Evolutionary conservation across 331 rosid species (phyloP).

Genomic region (Malus hybrid): DNA sequence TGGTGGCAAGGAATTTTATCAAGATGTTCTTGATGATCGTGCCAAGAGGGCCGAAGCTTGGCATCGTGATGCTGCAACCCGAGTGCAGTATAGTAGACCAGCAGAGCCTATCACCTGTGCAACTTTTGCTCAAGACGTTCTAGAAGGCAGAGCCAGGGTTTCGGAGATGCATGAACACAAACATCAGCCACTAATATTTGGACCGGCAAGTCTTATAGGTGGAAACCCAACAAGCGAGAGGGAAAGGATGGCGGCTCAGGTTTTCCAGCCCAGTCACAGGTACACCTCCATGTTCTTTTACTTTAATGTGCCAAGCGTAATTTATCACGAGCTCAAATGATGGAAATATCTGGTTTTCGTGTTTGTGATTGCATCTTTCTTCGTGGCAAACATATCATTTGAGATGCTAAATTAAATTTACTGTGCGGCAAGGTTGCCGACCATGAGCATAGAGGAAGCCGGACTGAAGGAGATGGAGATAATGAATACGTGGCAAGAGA

Average conservation of each 20-base stretch:
- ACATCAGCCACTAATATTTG: conserved; percentile 85
- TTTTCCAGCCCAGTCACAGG: conserved; percentile 91
- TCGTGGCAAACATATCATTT: not conserved
- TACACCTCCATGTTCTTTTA: conserved; percentile 12
- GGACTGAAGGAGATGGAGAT: conserved; percentile 93
- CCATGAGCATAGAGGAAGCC: conserved; percentile 99
- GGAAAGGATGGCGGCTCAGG: conserved; percentile 83
- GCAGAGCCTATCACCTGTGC: conserved; percentile 85
- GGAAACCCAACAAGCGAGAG: conserved; percentile 75
- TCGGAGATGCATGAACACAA: conserved; percentile 86
- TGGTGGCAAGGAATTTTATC: conserved; percentile 58
- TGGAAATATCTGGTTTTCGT: not conserved
- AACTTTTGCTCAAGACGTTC: conserved; percentile 94
- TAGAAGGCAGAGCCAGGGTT: conserved; percentile 84
- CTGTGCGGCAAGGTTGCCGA: conserved; percentile 62
- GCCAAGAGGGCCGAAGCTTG: conserved; percentile 68
- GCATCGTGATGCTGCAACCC: conserved; percentile 67
- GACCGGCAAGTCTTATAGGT: conserved; percentile 80
- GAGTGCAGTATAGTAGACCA: conserved; percentile 57
- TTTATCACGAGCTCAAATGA: not conserved
- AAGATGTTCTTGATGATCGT: conserved; percentile 70
- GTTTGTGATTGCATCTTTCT: not conserved
- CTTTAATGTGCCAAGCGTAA: not conserved
- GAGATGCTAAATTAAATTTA: conserved; percentile 24
- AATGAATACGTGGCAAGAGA: conserved; percentile 94